Evolutionary conservation across 2,329 filamentous ascomycete species (phyloP).

Genomic region (Diaporthe sp.): DNA sequence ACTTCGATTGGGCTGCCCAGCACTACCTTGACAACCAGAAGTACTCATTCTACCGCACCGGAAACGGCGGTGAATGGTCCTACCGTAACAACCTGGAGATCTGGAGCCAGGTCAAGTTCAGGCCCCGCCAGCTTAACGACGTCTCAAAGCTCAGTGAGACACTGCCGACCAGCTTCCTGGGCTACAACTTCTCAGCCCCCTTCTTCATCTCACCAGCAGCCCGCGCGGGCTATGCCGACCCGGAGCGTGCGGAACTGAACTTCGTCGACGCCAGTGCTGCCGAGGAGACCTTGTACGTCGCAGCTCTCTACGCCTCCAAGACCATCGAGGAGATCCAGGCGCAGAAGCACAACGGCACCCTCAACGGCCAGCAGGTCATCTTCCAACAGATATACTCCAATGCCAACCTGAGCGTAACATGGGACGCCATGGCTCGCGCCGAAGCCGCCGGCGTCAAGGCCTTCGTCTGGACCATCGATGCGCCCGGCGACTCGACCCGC

Average conservation of each 20-base stretch:
- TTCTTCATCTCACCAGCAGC: constrained; percentile 61
- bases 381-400: constrained; percentile 49
- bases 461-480: constrained; percentile 51
- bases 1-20: constrained; percentile 61
- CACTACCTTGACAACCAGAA: constrained; percentile 52
- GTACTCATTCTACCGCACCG: constrained; percentile 62
- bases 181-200: constrained; percentile 58
- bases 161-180: constrained; percentile 49
- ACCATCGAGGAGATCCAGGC: constrained; percentile 48
- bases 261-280: constrained; percentile 56
- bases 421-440: constrained; percentile 44
- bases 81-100: constrained; percentile 64
- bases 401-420: constrained; percentile 45
- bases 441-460: constrained; percentile 48
- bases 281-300: constrained; percentile 58
- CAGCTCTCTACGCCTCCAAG: constrained; percentile 39
- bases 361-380: constrained; percentile 44
- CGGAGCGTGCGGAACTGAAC: constrained; percentile 52
- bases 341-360: constrained; percentile 32
- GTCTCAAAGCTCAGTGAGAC: constrained; percentile 49
- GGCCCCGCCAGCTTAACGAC: constrained; percentile 53
- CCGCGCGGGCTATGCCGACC: constrained; percentile 54
- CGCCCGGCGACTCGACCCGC: constrained; percentile 33
- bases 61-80: constrained; percentile 59
- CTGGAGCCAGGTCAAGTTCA: constrained; percentile 55